Base-by-base conservation (phyloP, 805 yeast species). In the Candida insectorum region DNA sequence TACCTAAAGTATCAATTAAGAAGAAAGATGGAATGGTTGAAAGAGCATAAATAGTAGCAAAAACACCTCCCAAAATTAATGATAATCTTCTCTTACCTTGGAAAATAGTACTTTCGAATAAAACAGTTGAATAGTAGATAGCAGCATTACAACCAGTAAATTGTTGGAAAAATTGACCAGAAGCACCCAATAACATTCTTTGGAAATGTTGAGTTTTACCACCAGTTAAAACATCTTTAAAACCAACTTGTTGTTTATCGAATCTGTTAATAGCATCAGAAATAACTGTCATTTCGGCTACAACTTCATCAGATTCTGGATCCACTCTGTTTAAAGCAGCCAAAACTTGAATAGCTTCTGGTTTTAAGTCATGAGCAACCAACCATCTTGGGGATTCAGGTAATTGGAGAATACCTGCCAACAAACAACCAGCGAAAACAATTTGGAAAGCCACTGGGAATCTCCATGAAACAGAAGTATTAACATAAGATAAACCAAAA, bases 61-160 rank as follows among this genome's bases (percentile, higher is more conserved):
- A 76, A 24, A 77, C 77, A 63, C 84, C 84, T 52, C 84, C 84
- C 48, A 80, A 63, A 44, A 79, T 63, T 54, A 77, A 65, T 17
- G 84, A 61, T 48, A 76, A 58, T 53, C 75, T 68, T 55, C 75
- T 65, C 18, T 59, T 60, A 41, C 71, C 58, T 6, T 11, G 17
- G 6, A 23, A 23, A 47, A 79, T 71, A 1, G 88, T 73, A 40
- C 65, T 69, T 40, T 75, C 74, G 58, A 89, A 87, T 58, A 88
- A 85, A 47, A 80, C 74, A 19, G 91, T 87, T 16, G 96, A 95
- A 56, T 83, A 89, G 63, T 89, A 89, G 52, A 89, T 86, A 42
- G 88, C 85, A 55, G 89, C 88, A 64, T 89, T 88, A 49, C 87
- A 81, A 40, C 97, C 97, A 12, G 95, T 79, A 52, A 87, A 78